Base-by-base conservation (phyloP, 768 basidiomycete genomes). In the Boletus tomentosulus region DNA sequence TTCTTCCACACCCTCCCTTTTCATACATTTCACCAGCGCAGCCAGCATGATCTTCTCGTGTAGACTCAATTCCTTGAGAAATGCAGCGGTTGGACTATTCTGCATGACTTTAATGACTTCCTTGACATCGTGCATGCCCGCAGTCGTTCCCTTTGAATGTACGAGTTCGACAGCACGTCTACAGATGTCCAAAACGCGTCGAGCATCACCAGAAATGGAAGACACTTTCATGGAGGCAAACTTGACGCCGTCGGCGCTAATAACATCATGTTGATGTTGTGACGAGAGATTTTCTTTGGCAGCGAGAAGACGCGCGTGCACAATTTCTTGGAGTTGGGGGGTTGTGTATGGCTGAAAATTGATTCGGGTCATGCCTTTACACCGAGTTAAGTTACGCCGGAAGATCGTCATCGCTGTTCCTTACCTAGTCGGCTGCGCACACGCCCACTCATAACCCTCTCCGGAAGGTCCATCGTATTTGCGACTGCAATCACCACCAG, bases 401-500 rank as follows among this genome's bases (percentile, higher is more conserved):
- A 19, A 44, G 15, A 49, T 35, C 4, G 25, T 38, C 13, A 22
- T 13, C 30, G 25, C 42, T 30, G 41, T 25, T 30, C 45, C 83
- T 50, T 53, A 93, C 94, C 94, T 16, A 98, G 73, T 49, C 97
- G 85, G 71, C 92, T 95, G 51, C 92, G 80, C 46, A 98, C 95
- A 52, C 96, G 85, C 0, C 93, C 93, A 3, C 80, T 87, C 84
- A 99, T 88, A 11, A 89, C 89, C 43, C 96, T 79, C 70, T 98
- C 96, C 0, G 97, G 97, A 50, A 98, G 78, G 65, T 98, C 96
- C 90, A 97, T 96, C 30, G 96, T 94, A 66, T 98, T 99, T 7
- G 97, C 97, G 1, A 99, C 94, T 0, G 97, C 96, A 48, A 99
- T 82, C 2, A 99, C 97, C 48, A 98, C 85, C 6, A 99, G 80